phyloP scores from a whole-genome alignment of 192 early-diverging fungal genomes.

The Backusella liffmaniae region DNA sequence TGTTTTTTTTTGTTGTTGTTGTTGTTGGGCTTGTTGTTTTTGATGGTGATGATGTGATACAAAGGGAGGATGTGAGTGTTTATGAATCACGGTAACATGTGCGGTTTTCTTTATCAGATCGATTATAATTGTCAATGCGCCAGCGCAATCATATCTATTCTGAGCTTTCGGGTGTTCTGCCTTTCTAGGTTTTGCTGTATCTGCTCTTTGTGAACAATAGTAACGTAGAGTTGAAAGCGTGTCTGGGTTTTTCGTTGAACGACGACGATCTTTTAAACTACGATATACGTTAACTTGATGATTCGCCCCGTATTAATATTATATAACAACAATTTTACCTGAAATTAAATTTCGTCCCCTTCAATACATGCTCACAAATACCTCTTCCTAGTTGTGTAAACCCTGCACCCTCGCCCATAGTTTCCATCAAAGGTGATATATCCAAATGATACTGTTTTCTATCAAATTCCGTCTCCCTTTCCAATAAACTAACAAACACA shows the following conservation, averaged over 20 bases:
- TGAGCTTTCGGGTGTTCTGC: constrained; percentile 29
- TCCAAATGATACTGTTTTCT: constrained; percentile 33
- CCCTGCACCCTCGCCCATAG: constrained; percentile 14
- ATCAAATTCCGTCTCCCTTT: constrained; percentile 26
- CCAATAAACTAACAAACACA: constrained; percentile 19
- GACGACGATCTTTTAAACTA: constrained; percentile 37
- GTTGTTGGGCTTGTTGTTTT: constrained; percentile 13
- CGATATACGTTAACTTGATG: not conserved
- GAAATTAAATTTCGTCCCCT: constrained; percentile 38
- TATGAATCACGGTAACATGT: constrained; percentile 34
- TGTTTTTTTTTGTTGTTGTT: not conserved
- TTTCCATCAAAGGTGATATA: constrained; percentile 21
- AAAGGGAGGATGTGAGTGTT: constrained; percentile 32
- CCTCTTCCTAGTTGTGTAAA: constrained; percentile 33
- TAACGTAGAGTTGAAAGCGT: constrained; percentile 36
- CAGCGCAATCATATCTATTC: constrained; percentile 33
- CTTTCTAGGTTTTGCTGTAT: constrained; percentile 35
- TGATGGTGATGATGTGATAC: constrained; percentile 21
- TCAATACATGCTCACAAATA: constrained; percentile 31
- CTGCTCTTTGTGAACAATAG: constrained; percentile 36
- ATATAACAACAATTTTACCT: constrained; percentile 21
- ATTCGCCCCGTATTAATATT: not conserved
- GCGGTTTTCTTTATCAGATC: constrained; percentile 32
- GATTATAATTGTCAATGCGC: constrained; percentile 36
- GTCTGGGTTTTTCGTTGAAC: constrained; percentile 28